Percentiles rank a stretch among this genome's conserved stretches.
These are phyloP conservation scores for Ramaria sp. DNA, from an alignment of 768 basidiomycete species.

Conservation along the genomic window DNA sequence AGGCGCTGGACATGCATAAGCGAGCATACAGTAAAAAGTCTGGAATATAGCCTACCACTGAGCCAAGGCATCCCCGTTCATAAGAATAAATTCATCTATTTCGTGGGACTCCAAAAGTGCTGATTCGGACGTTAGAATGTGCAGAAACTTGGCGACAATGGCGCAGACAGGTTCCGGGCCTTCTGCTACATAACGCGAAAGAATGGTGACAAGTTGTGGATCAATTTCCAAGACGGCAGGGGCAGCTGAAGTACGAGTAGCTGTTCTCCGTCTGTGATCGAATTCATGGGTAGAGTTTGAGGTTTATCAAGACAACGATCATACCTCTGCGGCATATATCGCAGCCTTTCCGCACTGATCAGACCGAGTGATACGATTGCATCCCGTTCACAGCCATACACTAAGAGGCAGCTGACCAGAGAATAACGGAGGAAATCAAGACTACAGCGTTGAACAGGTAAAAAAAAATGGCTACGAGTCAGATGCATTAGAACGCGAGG, in stretches of 20 bases:
- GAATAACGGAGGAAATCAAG: constrained; percentile 50
- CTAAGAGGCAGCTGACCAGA: constrained; percentile 46
- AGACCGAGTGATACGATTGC: constrained; percentile 36
- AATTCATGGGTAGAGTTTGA: background rate
- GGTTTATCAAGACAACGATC: constrained; percentile 13
- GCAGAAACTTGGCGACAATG: constrained; percentile 51
- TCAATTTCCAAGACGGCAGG: constrained; percentile 56
- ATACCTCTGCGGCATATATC: constrained; percentile 47
- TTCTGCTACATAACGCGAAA: constrained; percentile 40
- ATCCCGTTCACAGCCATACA: constrained; percentile 56
- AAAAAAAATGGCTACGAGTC: background rate
- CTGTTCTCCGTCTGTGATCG: constrained; percentile 35
- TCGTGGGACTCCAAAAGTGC: constrained; percentile 55
- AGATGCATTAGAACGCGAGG: background rate
- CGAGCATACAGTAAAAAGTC: background rate
- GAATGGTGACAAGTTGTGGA: constrained; percentile 40
- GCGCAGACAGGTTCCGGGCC: constrained; percentile 39
- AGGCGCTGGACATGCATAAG: constrained; percentile 33
- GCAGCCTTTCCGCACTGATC: constrained; percentile 36
- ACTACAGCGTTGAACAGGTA: constrained; percentile 15
- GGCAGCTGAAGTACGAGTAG: constrained; percentile 29
- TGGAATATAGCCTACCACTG: constrained; percentile 36
- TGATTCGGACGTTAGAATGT: constrained; percentile 48
- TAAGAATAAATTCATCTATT: constrained; percentile 62
- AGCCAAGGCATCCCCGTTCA: constrained; percentile 47